A percentile compares a stretch with the other conserved stretches of the same genome.
Evolutionary conservation across 495 filamentous ascomycete genomes (phyloP).

Genomic region (Hypoxylon lienhwacheense): DNA sequence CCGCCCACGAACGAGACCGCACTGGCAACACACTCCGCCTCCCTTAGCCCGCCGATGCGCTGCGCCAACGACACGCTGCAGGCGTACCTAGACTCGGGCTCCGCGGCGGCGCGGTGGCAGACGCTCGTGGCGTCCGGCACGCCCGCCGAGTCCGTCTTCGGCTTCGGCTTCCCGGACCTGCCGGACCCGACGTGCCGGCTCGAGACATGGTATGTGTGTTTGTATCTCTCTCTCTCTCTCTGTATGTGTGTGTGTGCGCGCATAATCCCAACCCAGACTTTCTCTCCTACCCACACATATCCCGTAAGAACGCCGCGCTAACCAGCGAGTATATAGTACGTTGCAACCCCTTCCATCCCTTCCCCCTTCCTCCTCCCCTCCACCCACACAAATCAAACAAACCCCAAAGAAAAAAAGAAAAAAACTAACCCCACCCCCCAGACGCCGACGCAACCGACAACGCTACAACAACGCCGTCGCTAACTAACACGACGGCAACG

Average conservation of each 20-base stretch:
- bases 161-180: slow-evolving; percentile 27
- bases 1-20: slow-evolving; percentile 8
- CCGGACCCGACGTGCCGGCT: slow-evolving; percentile 33
- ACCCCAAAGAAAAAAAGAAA: too few species aligned
- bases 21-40: too few species aligned
- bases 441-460: too few species aligned
- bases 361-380: too few species aligned
- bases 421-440: too few species aligned
- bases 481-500: too few species aligned
- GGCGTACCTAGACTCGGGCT: slow-evolving; percentile 22
- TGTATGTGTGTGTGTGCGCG: neutral
- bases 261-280: too few species aligned
- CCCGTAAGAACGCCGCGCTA: too few species aligned
- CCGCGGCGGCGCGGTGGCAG: slow-evolving; percentile 25
- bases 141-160: slow-evolving; percentile 32
- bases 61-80: slow-evolving; percentile 23
- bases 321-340: too few species aligned
- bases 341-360: too few species aligned
- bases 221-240: neutral
- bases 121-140: slow-evolving; percentile 27
- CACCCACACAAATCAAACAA: too few species aligned
- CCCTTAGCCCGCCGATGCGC: slow-evolving; percentile 17
- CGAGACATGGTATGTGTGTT: slow-evolving; percentile 15
- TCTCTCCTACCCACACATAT: too few species aligned
- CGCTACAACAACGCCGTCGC: slow-evolving; percentile 11